A percentile compares a stretch with the other conserved stretches of the same genome.
Conservation (phyloP, 164 flowering plant genomes). For the Tetrastigma voinierianum region DNA sequence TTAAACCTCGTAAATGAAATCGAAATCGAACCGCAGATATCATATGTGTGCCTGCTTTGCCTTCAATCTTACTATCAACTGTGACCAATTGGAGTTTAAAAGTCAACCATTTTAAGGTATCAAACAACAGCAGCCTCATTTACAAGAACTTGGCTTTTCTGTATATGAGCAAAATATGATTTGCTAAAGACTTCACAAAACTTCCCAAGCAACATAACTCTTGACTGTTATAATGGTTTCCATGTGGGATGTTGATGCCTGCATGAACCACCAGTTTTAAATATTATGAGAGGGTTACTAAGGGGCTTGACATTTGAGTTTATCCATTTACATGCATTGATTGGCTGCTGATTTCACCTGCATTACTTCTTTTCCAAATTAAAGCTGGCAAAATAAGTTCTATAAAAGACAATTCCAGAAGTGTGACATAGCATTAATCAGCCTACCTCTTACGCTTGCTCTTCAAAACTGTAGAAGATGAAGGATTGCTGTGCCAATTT, state of each 20-base stretch:
- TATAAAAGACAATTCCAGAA: not conserved
- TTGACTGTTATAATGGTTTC: not conserved
- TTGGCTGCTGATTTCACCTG: slow-evolving; percentile 54
- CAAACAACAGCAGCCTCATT: slow-evolving; percentile 1
- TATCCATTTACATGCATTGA: slow-evolving; percentile 32
- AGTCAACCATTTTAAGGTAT: not conserved
- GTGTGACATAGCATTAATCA: not conserved
- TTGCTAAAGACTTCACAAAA: not conserved
- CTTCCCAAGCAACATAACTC: not conserved
- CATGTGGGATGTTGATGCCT: not conserved
- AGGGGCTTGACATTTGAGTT: not conserved
- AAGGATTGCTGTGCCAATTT: slow-evolving; percentile 79
- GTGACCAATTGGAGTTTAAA: not conserved
- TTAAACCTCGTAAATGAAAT: not conserved
- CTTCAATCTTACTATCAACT: slow-evolving; percentile 3
- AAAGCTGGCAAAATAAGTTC: slow-evolving; percentile 15
- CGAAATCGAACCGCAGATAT: not conserved
- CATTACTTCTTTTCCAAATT: slow-evolving; percentile 44
- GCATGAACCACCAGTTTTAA: not conserved
- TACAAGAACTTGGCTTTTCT: slow-evolving; percentile 1
- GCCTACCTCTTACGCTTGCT: slow-evolving; percentile 81
- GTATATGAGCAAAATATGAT: not conserved
- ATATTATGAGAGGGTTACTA: not conserved
- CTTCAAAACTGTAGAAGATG: slow-evolving; percentile 56
- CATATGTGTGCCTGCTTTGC: slow-evolving; percentile 8